Conservation (phyloP, 805 yeast species). For the Pichia eremophila region DNA sequence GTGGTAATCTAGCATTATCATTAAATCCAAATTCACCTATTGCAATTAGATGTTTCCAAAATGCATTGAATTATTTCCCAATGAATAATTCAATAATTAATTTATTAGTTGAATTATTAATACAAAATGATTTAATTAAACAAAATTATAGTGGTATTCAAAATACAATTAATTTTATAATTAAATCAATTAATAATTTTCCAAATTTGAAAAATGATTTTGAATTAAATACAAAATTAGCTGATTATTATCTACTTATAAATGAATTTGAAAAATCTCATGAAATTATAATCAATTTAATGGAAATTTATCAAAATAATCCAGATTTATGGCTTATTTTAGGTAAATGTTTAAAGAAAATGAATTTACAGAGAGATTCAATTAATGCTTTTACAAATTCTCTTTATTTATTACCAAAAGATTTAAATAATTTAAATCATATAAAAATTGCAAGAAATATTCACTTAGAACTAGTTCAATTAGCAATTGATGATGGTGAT, state of each 20-base stretch:
- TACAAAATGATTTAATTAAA: not conserved
- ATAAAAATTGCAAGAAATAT: slow-evolving; percentile 41
- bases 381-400: slow-evolving; percentile 38
- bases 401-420: slow-evolving; percentile 32
- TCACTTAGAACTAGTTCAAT: slow-evolving; percentile 47
- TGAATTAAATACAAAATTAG: slow-evolving; percentile 38
- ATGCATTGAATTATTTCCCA: slow-evolving; percentile 34
- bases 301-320: slow-evolving; percentile 20
- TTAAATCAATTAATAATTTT: slow-evolving; percentile 28
- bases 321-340: slow-evolving; percentile 38
- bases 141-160: slow-evolving; percentile 7
- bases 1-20: slow-evolving; percentile 37
- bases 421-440: slow-evolving; percentile 24
- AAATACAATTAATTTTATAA: slow-evolving; percentile 32
- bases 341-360: slow-evolving; percentile 39
- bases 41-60: slow-evolving; percentile 37
- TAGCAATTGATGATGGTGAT: slow-evolving; percentile 43
- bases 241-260: slow-evolving; percentile 39
- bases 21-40: slow-evolving; percentile 28
- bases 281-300: slow-evolving; percentile 16
- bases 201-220: slow-evolving; percentile 32
- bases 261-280: slow-evolving; percentile 46
- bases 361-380: slow-evolving; percentile 37
- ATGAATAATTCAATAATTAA: slow-evolving; percentile 31
- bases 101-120: slow-evolving; percentile 32